Conservation (phyloP, 129 eudicot species). For the Silybum marianum region DNA sequence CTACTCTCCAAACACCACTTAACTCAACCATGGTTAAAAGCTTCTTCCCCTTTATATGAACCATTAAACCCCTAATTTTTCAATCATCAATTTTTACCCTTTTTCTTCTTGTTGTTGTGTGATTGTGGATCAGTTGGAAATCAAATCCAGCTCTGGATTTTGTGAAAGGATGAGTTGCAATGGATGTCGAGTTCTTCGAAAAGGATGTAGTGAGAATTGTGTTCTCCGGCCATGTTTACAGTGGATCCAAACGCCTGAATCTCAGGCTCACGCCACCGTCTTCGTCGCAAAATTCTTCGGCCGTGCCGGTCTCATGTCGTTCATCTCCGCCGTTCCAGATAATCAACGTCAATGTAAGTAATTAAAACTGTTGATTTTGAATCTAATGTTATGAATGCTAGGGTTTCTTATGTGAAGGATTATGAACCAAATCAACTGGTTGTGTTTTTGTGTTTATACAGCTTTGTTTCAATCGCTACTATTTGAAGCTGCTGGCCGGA, state of each 20-base stretch:
- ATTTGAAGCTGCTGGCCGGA: constrained; percentile 93
- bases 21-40: constrained; percentile 36
- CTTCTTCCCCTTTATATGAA: background rate
- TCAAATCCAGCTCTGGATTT: background rate
- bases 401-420: constrained; percentile 7
- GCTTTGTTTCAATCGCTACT: constrained; percentile 86
- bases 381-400: background rate
- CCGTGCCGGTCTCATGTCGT: constrained; percentile 93
- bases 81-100: constrained; percentile 16
- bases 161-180: constrained; percentile 73
- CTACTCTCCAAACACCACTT: background rate
- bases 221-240: constrained; percentile 79
- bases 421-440: background rate
- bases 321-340: constrained; percentile 82
- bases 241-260: constrained; percentile 73
- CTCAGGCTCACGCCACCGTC: constrained; percentile 94
- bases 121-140: background rate
- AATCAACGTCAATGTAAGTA: constrained; percentile 70
- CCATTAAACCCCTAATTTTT: constrained; percentile 15
- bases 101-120: constrained; percentile 12
- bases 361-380: background rate
- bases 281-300: constrained; percentile 96
- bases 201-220: constrained; percentile 86
- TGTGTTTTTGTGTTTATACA: constrained; percentile 23
- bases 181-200: constrained; percentile 89